Evolutionary conservation across 352 stramenopile genomes (phyloP).

Genomic region (Phytophthora europaea): DNA sequence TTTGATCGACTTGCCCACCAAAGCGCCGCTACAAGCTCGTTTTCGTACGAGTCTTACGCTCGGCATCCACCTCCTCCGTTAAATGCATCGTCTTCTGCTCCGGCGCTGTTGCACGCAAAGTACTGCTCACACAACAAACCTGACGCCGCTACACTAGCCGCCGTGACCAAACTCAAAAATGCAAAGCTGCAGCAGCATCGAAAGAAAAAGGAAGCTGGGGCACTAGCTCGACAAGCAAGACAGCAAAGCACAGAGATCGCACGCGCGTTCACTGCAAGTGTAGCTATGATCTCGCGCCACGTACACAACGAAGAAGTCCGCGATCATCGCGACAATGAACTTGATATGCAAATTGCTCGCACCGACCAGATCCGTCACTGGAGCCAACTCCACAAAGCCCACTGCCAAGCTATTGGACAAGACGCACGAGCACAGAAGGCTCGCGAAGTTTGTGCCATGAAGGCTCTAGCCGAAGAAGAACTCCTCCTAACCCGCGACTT

Average conservation of each 20-base stretch:
- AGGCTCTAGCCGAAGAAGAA: slow-evolving; percentile 64
- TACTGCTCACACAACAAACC: slow-evolving; percentile 35
- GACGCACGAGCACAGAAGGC: slow-evolving; percentile 42
- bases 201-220: slow-evolving; percentile 41
- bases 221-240: slow-evolving; percentile 38
- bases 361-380: slow-evolving; percentile 62
- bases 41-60: slow-evolving; percentile 62
- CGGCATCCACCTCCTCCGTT: slow-evolving; percentile 35
- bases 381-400: slow-evolving; percentile 56
- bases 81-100: slow-evolving; percentile 30
- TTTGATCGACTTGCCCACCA: slow-evolving; percentile 57
- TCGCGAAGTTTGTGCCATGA: slow-evolving; percentile 73
- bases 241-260: slow-evolving; percentile 60
- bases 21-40: slow-evolving; percentile 49
- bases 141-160: slow-evolving; percentile 25
- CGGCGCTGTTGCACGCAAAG: slow-evolving; percentile 35
- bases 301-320: slow-evolving; percentile 74
- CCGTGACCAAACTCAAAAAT: slow-evolving; percentile 48
- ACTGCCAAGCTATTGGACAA: slow-evolving; percentile 62
- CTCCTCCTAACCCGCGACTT: slow-evolving; percentile 54
- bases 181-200: slow-evolving; percentile 37
- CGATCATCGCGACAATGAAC: slow-evolving; percentile 52
- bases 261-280: slow-evolving; percentile 69
- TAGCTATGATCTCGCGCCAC: slow-evolving; percentile 83
- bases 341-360: slow-evolving; percentile 52